Percentiles rank a stretch among this genome's conserved stretches.
Evolutionary conservation across 2,329 filamentous ascomycete species (phyloP).

Genomic region (Ophiostoma triangulosporum): DNA sequence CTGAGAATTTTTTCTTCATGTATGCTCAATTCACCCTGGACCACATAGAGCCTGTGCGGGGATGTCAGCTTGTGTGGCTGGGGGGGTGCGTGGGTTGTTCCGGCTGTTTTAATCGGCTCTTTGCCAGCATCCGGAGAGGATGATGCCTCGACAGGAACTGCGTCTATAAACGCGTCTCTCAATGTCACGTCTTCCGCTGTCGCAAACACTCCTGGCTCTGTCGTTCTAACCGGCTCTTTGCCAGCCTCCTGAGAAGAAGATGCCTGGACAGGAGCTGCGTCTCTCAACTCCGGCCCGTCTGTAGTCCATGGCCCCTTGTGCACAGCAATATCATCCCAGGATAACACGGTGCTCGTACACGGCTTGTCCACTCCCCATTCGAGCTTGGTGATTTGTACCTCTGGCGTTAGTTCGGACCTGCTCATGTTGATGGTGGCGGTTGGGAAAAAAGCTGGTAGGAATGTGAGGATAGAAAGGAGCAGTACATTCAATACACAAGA

Average conservation of each 20-base stretch:
- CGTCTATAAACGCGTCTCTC: not conserved
- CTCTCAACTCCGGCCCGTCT: not conserved
- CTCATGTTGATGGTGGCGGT: too few relatives aligned
- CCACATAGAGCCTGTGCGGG: conserved; percentile 14
- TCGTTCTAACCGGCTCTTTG: not conserved
- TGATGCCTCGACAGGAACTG: not conserved
- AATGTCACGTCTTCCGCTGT: not conserved
- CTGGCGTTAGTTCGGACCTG: too few relatives aligned
- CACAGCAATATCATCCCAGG: not conserved
- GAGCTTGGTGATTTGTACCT: conserved; percentile 2
- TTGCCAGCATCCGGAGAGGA: not conserved
- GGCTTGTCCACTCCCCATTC: not conserved
- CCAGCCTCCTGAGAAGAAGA: not conserved
- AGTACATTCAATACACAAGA: too few relatives aligned
- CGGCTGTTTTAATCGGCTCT: not conserved
- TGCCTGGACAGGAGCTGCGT: not conserved
- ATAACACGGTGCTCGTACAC: not conserved
- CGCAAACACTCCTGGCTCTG: too few relatives aligned
- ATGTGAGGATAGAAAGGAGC: too few relatives aligned
- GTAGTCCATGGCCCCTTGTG: not conserved
- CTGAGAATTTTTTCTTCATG: conserved; percentile 12
- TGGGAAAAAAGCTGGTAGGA: not conserved
- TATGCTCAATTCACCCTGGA: conserved; percentile 16
- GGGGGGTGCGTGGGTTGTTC: not conserved
- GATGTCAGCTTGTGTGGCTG: not conserved